Conservation (phyloP, 148 eudicot species). For the Diospyros kaki region DNA sequence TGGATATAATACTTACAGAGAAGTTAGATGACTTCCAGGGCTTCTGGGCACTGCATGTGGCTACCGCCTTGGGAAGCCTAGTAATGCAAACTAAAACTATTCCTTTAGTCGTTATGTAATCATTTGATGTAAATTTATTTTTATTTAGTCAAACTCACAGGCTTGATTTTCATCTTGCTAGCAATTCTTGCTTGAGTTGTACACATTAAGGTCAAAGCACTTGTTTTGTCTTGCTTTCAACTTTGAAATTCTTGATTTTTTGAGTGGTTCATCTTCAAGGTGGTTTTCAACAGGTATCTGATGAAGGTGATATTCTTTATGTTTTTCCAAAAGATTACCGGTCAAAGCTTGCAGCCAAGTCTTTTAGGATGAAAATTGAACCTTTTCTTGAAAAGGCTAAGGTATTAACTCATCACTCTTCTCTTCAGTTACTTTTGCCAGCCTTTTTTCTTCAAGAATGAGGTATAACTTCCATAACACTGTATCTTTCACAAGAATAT, state of each 20-base stretch:
- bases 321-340: constrained; percentile 87
- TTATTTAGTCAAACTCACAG: not conserved
- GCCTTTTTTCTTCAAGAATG: not conserved
- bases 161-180: not conserved
- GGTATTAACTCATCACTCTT: constrained; percentile 39
- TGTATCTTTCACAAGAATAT: constrained; percentile 3
- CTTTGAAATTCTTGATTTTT: constrained; percentile 20
- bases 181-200: constrained; percentile 4
- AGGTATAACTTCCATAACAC: not conserved
- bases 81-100: not conserved
- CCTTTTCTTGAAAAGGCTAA: constrained; percentile 79
- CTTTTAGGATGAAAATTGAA: constrained; percentile 81
- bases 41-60: not conserved
- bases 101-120: constrained; percentile 8
- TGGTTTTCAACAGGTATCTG: constrained; percentile 63
- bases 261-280: constrained; percentile 22
- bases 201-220: not conserved
- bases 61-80: not conserved
- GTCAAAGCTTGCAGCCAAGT: constrained; percentile 77
- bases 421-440: not conserved
- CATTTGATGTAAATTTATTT: not conserved
- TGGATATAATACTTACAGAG: not conserved
- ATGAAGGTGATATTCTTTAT: constrained; percentile 90
- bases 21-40: not conserved
- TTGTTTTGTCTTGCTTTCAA: not conserved